phyloP scores from a whole-genome alignment of 1,284 basidiomycete genomes.

The Meira nashicola region DNA sequence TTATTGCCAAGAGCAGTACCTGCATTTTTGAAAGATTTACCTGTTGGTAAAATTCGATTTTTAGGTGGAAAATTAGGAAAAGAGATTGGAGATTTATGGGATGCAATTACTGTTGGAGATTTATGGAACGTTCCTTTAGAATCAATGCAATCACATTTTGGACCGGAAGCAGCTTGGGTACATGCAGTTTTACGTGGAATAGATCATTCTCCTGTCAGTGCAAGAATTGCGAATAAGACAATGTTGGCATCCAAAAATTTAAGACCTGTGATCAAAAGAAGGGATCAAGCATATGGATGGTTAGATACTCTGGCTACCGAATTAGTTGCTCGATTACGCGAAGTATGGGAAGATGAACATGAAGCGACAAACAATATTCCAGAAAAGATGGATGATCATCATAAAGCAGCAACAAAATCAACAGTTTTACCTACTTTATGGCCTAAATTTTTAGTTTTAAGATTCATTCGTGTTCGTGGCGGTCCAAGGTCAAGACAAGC shows the following conservation, averaged over 20 bases:
- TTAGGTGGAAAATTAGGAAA: constrained; percentile 90
- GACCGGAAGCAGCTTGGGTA: constrained; percentile 69
- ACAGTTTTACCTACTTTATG: constrained; percentile 61
- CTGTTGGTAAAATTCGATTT: constrained; percentile 65
- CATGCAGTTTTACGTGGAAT: constrained; percentile 79
- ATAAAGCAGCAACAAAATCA: constrained; percentile 35
- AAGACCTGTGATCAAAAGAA: constrained; percentile 29
- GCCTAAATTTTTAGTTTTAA: constrained; percentile 79
- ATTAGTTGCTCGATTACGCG: constrained; percentile 73
- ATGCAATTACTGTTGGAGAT: constrained; percentile 74
- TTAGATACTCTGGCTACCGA: constrained; percentile 84
- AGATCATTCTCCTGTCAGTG: constrained; percentile 76
- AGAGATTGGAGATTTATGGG: constrained; percentile 79
- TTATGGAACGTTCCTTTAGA: constrained; percentile 59
- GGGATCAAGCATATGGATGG: constrained; percentile 65
- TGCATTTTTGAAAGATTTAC: constrained; percentile 36
- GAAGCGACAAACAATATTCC: too few relatives aligned
- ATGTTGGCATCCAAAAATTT: constrained; percentile 49
- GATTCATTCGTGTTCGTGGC: constrained; percentile 56
- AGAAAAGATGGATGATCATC: constrained; percentile 60
- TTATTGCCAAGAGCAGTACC: constrained; percentile 33
- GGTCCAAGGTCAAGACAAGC: constrained; percentile 70
- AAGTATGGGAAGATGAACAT: constrained; percentile 68
- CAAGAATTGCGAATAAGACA: constrained; percentile 40
- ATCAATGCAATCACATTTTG: constrained; percentile 77